Evolutionary conservation across 345 rosid genomes (phyloP).

Genomic region (Excoecaria agallocha): DNA sequence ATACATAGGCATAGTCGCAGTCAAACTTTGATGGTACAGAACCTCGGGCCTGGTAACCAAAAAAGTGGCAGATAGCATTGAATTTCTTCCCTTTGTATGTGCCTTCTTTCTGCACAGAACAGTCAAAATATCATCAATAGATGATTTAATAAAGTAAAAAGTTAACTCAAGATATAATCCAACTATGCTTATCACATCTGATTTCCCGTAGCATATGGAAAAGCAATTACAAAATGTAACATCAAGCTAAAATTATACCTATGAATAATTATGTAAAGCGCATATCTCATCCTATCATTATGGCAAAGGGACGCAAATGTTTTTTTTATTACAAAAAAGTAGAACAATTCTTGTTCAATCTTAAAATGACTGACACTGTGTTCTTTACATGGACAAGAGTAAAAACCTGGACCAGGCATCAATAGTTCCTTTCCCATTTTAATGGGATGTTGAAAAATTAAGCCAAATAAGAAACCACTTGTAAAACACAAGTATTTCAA

Average conservation of each 20-base stretch:
- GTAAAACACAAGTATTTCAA: background rate
- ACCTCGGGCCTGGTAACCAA: constrained; percentile 99
- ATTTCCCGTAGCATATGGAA: background rate
- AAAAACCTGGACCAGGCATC: background rate
- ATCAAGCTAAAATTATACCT: background rate
- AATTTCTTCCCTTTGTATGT: constrained; percentile 90
- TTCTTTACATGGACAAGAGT: background rate
- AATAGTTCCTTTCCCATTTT: background rate
- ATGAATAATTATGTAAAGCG: background rate
- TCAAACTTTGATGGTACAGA: constrained; percentile 96
- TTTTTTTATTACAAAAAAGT: background rate
- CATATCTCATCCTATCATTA: constrained; percentile 5
- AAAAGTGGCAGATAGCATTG: constrained; percentile 97
- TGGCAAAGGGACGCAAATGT: background rate
- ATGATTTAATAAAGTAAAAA: background rate
- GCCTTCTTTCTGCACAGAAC: constrained; percentile 70
- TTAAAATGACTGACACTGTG: no score
- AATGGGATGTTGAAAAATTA: background rate
- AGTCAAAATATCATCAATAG: constrained; percentile 8
- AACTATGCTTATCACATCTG: background rate
- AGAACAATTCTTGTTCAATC: background rate
- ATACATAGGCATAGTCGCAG: constrained; percentile 94
- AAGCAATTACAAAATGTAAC: background rate
- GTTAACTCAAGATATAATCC: background rate
- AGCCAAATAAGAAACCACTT: background rate